These are phyloP conservation scores for Tylopilus balloui DNA, from an alignment of 768 basidiomycete genomes.

Conservation along the genomic window DNA sequence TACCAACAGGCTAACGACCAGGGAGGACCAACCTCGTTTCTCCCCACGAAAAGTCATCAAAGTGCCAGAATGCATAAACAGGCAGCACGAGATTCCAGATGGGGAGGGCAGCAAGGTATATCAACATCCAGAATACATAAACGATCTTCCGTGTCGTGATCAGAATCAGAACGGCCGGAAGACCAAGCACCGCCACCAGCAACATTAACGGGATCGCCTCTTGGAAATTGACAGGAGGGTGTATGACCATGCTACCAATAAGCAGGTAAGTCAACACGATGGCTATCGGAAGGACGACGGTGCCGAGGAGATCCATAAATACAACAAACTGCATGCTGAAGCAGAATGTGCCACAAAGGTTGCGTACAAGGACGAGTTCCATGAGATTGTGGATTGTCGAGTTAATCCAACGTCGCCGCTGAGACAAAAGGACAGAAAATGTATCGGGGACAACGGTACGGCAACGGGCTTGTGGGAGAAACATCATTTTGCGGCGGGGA, in stretches of 20 bases:
- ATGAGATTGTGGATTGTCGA: conserved; percentile 99
- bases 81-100: conserved; percentile 96
- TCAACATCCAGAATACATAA: conserved; percentile 97
- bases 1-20: background rate
- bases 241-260: conserved; percentile 73
- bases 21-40: conserved; percentile 74
- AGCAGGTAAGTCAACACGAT: conserved; percentile 88
- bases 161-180: conserved; percentile 88
- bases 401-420: conserved; percentile 98
- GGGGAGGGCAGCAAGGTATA: conserved; percentile 88
- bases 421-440: conserved; percentile 87
- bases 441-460: conserved; percentile 96
- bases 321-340: conserved; percentile 99
- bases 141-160: conserved; percentile 93
- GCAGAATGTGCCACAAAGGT: conserved; percentile 98
- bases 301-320: conserved; percentile 93
- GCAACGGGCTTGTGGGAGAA: conserved; percentile 92
- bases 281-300: conserved; percentile 90
- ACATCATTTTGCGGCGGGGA: conserved; percentile 99
- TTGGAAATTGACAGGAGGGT: conserved; percentile 79
- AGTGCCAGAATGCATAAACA: conserved; percentile 97
- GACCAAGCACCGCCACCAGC: conserved; percentile 84
- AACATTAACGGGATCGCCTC: conserved; percentile 93
- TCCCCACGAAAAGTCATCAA: conserved; percentile 99
- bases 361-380: conserved; percentile 95